Conservation (phyloP, 2,329 filamentous ascomycete genomes). For the Fusarium sublunatum region DNA sequence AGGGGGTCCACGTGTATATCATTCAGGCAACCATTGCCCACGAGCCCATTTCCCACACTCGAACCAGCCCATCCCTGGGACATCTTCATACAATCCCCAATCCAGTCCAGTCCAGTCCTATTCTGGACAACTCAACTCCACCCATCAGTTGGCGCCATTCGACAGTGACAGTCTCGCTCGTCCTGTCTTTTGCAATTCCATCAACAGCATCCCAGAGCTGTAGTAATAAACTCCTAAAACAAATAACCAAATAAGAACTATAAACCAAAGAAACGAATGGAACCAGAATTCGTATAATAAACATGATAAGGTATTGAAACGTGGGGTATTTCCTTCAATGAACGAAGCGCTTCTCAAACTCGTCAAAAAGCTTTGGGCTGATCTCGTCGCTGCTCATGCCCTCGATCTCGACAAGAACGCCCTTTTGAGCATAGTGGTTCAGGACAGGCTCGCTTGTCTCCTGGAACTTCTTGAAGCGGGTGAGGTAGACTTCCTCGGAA, state of each 20-base stretch:
- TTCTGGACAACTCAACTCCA: slow-evolving; percentile 19
- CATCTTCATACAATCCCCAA: slow-evolving; percentile 18
- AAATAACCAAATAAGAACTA: slow-evolving; percentile 16
- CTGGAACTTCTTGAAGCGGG: slow-evolving; percentile 83
- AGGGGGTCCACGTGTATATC: slow-evolving; percentile 30
- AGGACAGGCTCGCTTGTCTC: slow-evolving; percentile 87
- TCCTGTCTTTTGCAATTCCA: slow-evolving; percentile 34
- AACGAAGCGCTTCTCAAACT: slow-evolving; percentile 82
- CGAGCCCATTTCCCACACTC: slow-evolving; percentile 11
- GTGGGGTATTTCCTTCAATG: slow-evolving; percentile 35
- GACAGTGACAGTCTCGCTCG: slow-evolving; percentile 18
- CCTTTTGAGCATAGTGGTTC: slow-evolving; percentile 87
- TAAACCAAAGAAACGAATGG: slow-evolving; percentile 17
- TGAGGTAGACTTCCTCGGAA: slow-evolving; percentile 84
- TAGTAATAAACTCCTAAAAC: slow-evolving; percentile 40
- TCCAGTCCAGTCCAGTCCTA: not conserved
- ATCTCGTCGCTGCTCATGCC: slow-evolving; percentile 96
- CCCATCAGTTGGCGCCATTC: slow-evolving; percentile 25
- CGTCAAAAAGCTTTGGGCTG: slow-evolving; percentile 83
- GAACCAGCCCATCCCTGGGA: slow-evolving; percentile 8
- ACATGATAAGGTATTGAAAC: slow-evolving; percentile 20
- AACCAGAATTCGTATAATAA: slow-evolving; percentile 22
- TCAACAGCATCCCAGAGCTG: slow-evolving; percentile 41
- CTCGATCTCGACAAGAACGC: slow-evolving; percentile 86
- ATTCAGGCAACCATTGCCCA: slow-evolving; percentile 18